Evolutionary conservation across 306 rosid genomes (phyloP).

Genomic region (Macrotyloma uniflorum): DNA sequence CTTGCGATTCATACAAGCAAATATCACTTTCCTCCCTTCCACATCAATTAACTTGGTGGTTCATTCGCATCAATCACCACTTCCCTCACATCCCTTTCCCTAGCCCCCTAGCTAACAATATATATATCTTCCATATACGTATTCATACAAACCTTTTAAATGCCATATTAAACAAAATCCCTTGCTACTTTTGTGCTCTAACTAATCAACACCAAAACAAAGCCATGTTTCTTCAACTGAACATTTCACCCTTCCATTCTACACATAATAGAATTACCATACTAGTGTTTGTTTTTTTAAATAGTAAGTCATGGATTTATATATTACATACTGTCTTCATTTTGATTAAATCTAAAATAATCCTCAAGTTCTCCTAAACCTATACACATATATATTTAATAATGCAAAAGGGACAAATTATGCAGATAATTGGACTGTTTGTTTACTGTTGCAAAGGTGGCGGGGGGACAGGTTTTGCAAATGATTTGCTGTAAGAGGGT

Average conservation of each 20-base stretch:
- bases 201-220: slow-evolving; percentile 33
- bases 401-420: no score
- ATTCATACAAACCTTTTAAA: slow-evolving; percentile 41
- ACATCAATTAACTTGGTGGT: slow-evolving; percentile 87
- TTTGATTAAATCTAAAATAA: no score
- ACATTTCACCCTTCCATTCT: slow-evolving; percentile 15
- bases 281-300: not conserved
- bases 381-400: not conserved
- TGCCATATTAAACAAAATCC: slow-evolving; percentile 33
- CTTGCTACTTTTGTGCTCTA: slow-evolving; percentile 20
- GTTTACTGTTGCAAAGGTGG: no score
- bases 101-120: slow-evolving; percentile 37
- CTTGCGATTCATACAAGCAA: slow-evolving; percentile 99
- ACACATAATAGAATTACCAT: not conserved
- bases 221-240: slow-evolving; percentile 20
- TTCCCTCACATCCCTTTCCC: slow-evolving; percentile 40
- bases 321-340: no score
- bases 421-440: no score
- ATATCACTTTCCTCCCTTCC: slow-evolving; percentile 60
- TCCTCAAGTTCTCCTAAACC: not conserved
- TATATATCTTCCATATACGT: slow-evolving; percentile 31
- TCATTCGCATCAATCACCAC: slow-evolving; percentile 76
- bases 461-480: no score
- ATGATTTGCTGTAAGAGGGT: no score
- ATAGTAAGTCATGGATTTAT: not conserved